phyloP scores from a whole-genome alignment of 768 basidiomycete genomes.

The Hydnum rufescens region DNA sequence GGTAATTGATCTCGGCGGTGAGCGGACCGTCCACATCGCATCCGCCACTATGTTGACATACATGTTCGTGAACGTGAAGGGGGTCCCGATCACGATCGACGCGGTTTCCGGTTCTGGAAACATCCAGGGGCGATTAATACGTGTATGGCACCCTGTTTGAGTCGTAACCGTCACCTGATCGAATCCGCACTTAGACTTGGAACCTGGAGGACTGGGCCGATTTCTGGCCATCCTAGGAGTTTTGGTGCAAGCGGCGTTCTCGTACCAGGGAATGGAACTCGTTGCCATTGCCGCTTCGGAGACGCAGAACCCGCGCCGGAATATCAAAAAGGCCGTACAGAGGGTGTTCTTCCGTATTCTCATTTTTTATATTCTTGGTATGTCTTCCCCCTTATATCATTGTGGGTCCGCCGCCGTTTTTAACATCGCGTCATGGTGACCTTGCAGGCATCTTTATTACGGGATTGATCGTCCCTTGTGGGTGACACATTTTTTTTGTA shows the following conservation, averaged over 20 bases:
- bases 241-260: conserved; percentile 43
- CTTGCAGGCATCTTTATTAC: conserved; percentile 6
- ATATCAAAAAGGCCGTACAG: conserved; percentile 55
- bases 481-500: too few species aligned
- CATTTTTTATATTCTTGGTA: conserved; percentile 54
- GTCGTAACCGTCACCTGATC: conserved; percentile 7
- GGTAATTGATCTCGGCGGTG: conserved; percentile 1
- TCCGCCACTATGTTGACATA: too few species aligned
- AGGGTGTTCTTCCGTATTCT: conserved; percentile 67
- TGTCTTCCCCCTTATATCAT: conserved; percentile 1
- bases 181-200: conserved; percentile 1
- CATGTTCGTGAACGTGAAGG: too few species aligned
- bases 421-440: too few species aligned
- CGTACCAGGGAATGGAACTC: conserved; percentile 59
- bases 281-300: conserved; percentile 61
- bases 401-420: too few species aligned
- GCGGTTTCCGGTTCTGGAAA: conserved; percentile 25
- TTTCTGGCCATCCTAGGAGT: conserved; percentile 26
- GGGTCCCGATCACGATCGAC: conserved; percentile 18
- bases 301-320: conserved; percentile 55
- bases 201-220: conserved; percentile 15
- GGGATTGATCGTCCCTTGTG: conserved; percentile 7
- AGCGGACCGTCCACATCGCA: too few species aligned
- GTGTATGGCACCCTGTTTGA: conserved; percentile 1
- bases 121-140: conserved; percentile 13